phyloP scores from a whole-genome alignment of 257 asterid genomes.

The Leptodermis oblonga region DNA sequence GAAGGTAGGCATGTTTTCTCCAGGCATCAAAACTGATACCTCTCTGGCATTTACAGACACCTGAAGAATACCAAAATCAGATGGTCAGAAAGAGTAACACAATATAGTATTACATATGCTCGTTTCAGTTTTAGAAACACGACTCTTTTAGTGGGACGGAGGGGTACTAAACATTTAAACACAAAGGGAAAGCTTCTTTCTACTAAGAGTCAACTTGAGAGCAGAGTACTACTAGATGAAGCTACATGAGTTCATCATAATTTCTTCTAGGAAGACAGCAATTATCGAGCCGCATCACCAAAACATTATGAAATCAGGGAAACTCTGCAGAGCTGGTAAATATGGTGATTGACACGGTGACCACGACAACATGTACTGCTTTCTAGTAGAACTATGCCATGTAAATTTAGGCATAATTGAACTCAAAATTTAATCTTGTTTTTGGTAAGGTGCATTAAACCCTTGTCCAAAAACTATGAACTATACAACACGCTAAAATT shows the following conservation, averaged over 20 bases:
- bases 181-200: background rate
- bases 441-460: no score
- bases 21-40: slow-evolving; percentile 88
- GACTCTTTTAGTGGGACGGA: no score
- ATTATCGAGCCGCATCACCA: no score
- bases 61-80: slow-evolving; percentile 27
- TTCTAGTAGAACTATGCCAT: background rate
- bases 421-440: background rate
- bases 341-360: background rate
- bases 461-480: no score
- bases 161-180: no score
- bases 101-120: background rate
- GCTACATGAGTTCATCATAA: no score
- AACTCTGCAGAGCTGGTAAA: background rate
- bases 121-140: no score
- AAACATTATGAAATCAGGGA: background rate
- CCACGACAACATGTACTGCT: background rate
- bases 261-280: no score
- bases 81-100: background rate
- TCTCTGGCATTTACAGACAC: slow-evolving; percentile 54
- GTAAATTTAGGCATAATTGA: background rate
- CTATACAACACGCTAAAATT: no score
- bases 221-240: no score
- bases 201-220: no score
- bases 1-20: slow-evolving; percentile 67